Percentiles rank a stretch among this genome's conserved stretches.
These are phyloP conservation scores for Dalechampia spathulata DNA, from an alignment of 441 rosid genomes.

Conservation along the genomic window DNA sequence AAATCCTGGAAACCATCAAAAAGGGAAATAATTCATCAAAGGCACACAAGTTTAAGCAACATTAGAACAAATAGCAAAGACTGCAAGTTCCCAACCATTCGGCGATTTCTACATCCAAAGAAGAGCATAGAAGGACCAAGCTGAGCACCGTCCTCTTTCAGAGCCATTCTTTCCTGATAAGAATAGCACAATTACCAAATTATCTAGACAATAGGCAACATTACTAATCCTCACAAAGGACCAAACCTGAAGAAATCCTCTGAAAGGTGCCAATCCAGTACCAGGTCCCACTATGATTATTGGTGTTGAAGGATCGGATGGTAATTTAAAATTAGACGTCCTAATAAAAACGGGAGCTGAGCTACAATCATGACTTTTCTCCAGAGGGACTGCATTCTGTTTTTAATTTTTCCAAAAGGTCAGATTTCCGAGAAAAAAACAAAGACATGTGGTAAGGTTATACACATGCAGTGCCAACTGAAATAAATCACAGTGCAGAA, in stretches of 20 bases:
- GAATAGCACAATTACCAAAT: background rate
- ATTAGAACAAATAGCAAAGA: conserved; percentile 7
- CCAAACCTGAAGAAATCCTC: conserved; percentile 90
- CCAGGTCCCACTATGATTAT: conserved; percentile 98
- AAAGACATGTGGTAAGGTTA: too few species aligned
- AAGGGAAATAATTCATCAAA: background rate
- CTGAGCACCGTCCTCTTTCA: conserved; percentile 74
- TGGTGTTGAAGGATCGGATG: conserved; percentile 64
- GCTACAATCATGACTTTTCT: conserved; percentile 57
- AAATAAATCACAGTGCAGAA: background rate
- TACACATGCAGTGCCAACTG: too few species aligned
- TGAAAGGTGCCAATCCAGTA: conserved; percentile 95
- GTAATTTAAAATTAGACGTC: conserved; percentile 92
- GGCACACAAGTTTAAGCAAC: too few species aligned
- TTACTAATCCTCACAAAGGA: background rate
- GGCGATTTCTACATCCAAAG: conserved; percentile 94
- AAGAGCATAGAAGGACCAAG: conserved; percentile 75
- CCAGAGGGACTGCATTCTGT: conserved; percentile 71
- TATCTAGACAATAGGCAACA: background rate
- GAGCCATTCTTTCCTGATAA: conserved; percentile 77
- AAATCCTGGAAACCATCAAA: conserved; percentile 46
- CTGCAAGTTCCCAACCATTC: conserved; percentile 65
- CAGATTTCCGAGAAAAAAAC: too few species aligned
- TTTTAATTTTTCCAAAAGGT: too few species aligned
- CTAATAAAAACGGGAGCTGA: conserved; percentile 82